phyloP scores from a whole-genome alignment of 2,329 filamentous ascomycete species.

The Fusarium nisikadoi region DNA sequence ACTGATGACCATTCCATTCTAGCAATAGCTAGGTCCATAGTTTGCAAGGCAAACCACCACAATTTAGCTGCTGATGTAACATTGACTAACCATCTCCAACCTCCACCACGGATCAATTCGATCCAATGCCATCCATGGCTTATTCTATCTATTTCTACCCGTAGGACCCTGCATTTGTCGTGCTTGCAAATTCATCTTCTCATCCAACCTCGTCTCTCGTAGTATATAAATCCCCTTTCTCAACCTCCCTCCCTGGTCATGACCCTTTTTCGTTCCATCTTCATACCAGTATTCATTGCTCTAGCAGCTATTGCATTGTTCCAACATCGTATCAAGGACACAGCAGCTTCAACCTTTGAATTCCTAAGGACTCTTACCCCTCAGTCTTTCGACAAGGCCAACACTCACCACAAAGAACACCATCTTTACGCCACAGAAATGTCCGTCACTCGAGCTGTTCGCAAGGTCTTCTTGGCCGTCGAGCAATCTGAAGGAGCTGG shows the following conservation, averaged over 20 bases:
- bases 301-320: constrained; percentile 45
- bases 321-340: constrained; percentile 37
- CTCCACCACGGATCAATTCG: constrained; percentile 23
- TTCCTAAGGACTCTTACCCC: constrained; percentile 20
- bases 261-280: constrained; percentile 46
- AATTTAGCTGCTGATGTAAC: constrained; percentile 42
- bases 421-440: constrained; percentile 61
- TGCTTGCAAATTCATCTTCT: constrained; percentile 25
- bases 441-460: constrained; percentile 79
- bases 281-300: constrained; percentile 46
- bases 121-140: constrained; percentile 7
- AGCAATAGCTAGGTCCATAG: neutral
- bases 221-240: constrained; percentile 36
- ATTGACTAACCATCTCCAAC: constrained; percentile 39
- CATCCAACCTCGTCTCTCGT: constrained; percentile 14
- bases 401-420: constrained; percentile 23
- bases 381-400: neutral
- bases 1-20: neutral
- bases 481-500: constrained; percentile 91
- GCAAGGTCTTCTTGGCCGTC: constrained; percentile 82
- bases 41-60: constrained; percentile 8
- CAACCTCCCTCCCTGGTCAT: constrained; percentile 41
- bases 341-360: constrained; percentile 33
- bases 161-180: constrained; percentile 25
- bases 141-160: constrained; percentile 37